Percentiles rank a stretch among this genome's conserved stretches.
Evolutionary conservation across 306 rosid species (phyloP).

Genomic region (Rosa chinensis): DNA sequence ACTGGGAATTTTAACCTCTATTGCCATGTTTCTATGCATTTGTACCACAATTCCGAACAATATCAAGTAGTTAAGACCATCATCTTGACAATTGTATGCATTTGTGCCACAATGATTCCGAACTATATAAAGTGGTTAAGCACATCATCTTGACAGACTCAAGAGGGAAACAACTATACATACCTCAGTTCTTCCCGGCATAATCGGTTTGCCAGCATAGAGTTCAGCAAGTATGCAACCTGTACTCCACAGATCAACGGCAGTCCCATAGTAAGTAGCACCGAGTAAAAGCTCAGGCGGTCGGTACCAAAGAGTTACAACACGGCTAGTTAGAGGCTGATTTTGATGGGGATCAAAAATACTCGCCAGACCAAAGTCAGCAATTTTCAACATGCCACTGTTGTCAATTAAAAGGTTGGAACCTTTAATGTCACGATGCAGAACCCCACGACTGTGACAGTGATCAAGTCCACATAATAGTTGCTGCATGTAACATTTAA

Average conservation of each 20-base stretch:
- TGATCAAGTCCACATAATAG: slow-evolving; percentile 83
- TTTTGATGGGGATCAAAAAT: slow-evolving; percentile 67
- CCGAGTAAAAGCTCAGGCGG: slow-evolving; percentile 96
- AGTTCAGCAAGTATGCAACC: slow-evolving; percentile 95
- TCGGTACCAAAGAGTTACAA: slow-evolving; percentile 92
- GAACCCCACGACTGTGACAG: slow-evolving; percentile 80
- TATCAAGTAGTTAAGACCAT: slow-evolving; percentile 19
- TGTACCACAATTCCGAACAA: slow-evolving; percentile 5
- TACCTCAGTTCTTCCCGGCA: slow-evolving; percentile 99
- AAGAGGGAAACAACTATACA: slow-evolving; percentile 6
- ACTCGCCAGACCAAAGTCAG: slow-evolving; percentile 93
- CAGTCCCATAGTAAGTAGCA: slow-evolving; percentile 80
- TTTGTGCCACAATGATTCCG: neutral
- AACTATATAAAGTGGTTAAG: slow-evolving; percentile 19
- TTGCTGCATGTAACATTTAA: slow-evolving; percentile 94
- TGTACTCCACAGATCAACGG: slow-evolving; percentile 92
- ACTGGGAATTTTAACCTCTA: neutral
- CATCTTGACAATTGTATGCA: neutral
- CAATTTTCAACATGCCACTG: slow-evolving; percentile 76
- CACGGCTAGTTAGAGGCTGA: slow-evolving; percentile 88
- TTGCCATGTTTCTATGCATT: neutral
- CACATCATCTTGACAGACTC: slow-evolving; percentile 12
- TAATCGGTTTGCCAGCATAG: slow-evolving; percentile 89
- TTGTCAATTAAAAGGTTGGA: slow-evolving; percentile 92
- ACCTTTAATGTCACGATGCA: slow-evolving; percentile 94